These are phyloP conservation scores for Petunia axillaris DNA, from an alignment of 257 asterid species.

Conservation along the genomic window DNA sequence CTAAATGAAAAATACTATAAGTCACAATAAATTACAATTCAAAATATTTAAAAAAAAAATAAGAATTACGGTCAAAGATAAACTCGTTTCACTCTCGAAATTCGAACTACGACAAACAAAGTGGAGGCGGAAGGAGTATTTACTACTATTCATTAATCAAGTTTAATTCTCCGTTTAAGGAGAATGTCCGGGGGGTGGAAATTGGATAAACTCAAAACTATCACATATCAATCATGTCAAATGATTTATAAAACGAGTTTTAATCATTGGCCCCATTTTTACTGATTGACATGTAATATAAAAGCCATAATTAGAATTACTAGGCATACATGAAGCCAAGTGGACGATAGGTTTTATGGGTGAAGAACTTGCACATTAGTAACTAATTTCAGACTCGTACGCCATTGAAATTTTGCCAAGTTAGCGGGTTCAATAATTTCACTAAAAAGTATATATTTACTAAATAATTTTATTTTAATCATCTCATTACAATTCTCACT, in stretches of 20 bases:
- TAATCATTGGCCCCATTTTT: background rate
- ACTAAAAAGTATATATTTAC: no score
- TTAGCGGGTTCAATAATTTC: background rate
- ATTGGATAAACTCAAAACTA: background rate
- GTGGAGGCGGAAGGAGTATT: no score
- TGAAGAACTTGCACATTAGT: background rate
- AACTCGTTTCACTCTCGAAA: no score
- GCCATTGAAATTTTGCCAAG: conserved; percentile 9
- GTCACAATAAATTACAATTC: no score
- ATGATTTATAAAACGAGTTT: background rate
- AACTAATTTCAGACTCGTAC: background rate
- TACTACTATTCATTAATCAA: background rate
- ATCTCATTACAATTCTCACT: no score
- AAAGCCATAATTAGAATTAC: background rate
- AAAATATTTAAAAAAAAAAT: no score
- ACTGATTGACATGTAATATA: background rate
- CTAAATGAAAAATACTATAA: no score
- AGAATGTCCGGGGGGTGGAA: background rate
- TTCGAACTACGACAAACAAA: no score
- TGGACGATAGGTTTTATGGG: no score
- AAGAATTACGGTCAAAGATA: no score
- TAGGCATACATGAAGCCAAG: background rate
- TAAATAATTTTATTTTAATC: no score
- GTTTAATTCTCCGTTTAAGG: background rate
- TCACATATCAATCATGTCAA: background rate